Evolutionary conservation across 2,329 filamentous ascomycete genomes (phyloP).

Genomic region (Aspergillus aculeatinus): DNA sequence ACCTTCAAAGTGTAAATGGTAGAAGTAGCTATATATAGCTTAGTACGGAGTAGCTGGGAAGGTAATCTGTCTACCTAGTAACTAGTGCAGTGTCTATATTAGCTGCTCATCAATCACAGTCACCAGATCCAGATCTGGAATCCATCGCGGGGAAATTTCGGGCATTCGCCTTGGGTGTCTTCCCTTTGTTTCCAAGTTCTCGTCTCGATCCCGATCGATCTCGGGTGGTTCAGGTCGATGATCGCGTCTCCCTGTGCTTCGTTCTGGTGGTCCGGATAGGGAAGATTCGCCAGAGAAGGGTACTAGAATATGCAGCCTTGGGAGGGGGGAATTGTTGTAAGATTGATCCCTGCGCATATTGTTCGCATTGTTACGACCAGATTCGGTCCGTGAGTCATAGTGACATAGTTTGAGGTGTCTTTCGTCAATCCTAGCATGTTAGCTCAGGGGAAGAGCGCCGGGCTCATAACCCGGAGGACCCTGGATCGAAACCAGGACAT

Average conservation of each 20-base stretch:
- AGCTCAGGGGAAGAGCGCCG: slow-evolving; percentile 48
- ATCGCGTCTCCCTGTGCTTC: no score
- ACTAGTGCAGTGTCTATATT: no score
- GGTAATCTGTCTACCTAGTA: background rate
- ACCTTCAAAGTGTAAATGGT: background rate
- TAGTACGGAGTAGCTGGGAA: background rate
- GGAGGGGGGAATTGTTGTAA: no score
- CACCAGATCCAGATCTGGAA: background rate
- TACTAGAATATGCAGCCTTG: no score
- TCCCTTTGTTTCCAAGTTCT: no score
- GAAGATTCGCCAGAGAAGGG: no score
- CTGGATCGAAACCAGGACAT: slow-evolving; percentile 33
- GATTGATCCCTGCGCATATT: no score
- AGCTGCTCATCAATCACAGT: background rate
- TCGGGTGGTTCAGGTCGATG: no score
- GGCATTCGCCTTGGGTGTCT: background rate
- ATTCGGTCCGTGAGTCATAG: background rate
- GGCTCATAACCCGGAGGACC: slow-evolving; percentile 49
- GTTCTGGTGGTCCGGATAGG: no score
- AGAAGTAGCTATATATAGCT: background rate
- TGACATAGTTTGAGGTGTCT: rapidly evolving
- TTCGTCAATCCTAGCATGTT: slow-evolving; percentile 31
- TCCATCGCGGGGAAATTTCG: background rate
- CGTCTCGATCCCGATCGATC: no score
- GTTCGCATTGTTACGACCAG: no score